Evolutionary conservation across 2,329 filamentous ascomycete genomes (phyloP).

Genomic region (Calonectria montana): DNA sequence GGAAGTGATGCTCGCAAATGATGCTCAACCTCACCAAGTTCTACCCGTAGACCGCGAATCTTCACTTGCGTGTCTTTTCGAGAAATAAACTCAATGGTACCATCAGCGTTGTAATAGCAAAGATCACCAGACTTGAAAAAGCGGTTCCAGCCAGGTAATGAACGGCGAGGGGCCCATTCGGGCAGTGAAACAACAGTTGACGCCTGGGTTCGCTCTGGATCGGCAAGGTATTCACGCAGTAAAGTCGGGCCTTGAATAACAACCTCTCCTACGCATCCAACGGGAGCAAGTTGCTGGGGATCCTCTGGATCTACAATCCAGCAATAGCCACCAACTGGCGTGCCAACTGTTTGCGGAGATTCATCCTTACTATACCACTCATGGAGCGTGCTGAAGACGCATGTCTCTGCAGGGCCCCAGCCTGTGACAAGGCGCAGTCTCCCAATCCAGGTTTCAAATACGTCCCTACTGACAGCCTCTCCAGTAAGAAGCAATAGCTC

Average conservation of each 20-base stretch:
- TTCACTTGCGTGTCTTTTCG: slow-evolving; percentile 46
- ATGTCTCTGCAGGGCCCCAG: slow-evolving; percentile 24
- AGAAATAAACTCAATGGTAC: not conserved
- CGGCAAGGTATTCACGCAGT: slow-evolving; percentile 60
- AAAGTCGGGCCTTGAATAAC: slow-evolving; percentile 47
- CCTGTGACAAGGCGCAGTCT: slow-evolving; percentile 5
- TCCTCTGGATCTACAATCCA: slow-evolving; percentile 27
- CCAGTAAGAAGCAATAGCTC: slow-evolving; percentile 18
- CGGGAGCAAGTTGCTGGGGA: slow-evolving; percentile 15
- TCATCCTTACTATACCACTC: not conserved
- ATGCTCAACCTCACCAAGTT: slow-evolving; percentile 30
- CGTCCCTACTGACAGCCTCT: slow-evolving; percentile 18
- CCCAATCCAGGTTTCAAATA: slow-evolving; percentile 16
- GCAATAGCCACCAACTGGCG: slow-evolving; percentile 13
- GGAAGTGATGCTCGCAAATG: not conserved
- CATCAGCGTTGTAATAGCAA: slow-evolving; percentile 7
- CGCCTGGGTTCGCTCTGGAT: not conserved
- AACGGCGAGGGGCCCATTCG: not conserved
- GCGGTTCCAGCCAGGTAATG: not conserved
- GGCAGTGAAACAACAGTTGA: not conserved
- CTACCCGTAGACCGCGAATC: slow-evolving; percentile 46
- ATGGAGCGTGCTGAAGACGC: slow-evolving; percentile 16
- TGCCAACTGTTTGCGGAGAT: slow-evolving; percentile 19
- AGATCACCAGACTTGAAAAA: slow-evolving; percentile 16
- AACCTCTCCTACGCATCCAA: slow-evolving; percentile 29